Conservation (phyloP, 768 basidiomycete genomes). For the Lentinula edodes region DNA sequence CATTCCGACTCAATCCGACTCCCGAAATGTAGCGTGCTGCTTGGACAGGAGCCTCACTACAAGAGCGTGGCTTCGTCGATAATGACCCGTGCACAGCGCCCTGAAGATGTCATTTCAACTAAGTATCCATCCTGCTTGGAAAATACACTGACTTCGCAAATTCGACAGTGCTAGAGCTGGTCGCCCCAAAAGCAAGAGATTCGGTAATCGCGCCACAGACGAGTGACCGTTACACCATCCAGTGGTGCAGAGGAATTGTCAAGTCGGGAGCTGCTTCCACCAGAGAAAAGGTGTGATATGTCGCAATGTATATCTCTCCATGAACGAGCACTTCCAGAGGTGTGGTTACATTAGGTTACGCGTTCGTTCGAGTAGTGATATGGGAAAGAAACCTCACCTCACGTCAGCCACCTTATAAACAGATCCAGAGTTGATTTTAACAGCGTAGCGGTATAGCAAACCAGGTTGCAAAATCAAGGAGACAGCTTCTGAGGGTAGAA, state of each 20-base stretch:
- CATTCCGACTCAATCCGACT: too few species aligned
- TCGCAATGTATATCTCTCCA: constrained; percentile 62
- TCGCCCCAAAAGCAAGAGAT: constrained; percentile 56
- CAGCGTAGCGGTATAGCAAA: constrained; percentile 60
- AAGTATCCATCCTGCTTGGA: not conserved
- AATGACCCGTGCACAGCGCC: not conserved
- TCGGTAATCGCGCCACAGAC: constrained; percentile 61
- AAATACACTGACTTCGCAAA: not conserved
- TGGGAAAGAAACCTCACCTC: constrained; percentile 42
- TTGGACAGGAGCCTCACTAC: not conserved
- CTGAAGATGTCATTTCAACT: not conserved
- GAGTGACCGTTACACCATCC: constrained; percentile 59
- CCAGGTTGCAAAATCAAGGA: constrained; percentile 68
- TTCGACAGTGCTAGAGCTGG: constrained; percentile 15
- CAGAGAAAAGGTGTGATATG: constrained; percentile 55
- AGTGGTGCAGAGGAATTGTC: constrained; percentile 30
- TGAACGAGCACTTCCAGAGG: constrained; percentile 44
- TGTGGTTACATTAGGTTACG: not conserved
- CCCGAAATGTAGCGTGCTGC: not conserved
- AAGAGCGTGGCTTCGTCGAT: not conserved
- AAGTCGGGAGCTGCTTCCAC: constrained; percentile 23
- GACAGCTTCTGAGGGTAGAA: constrained; percentile 58
- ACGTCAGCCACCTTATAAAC: constrained; percentile 54
- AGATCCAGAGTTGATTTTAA: constrained; percentile 46
- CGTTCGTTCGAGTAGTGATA: constrained; percentile 1